A percentile compares a stretch with the other conserved stretches of the same genome.
phyloP scores from a whole-genome alignment of 1,284 basidiomycete genomes.

The Malassezia caprae region DNA sequence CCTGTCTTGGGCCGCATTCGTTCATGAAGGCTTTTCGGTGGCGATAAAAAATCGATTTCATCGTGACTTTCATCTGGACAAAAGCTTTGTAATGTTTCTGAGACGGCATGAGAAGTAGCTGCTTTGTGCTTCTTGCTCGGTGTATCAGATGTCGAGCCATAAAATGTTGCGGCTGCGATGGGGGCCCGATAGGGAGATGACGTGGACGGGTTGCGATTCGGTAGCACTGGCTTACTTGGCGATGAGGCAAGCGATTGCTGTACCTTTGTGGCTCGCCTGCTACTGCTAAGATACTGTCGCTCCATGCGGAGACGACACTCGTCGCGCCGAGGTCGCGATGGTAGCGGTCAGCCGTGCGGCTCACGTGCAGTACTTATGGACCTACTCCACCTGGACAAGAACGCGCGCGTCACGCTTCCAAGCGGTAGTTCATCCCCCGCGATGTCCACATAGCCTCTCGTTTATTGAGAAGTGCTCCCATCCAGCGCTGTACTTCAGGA shows the following conservation, averaged over 20 bases:
- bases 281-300: slow-evolving; percentile 7
- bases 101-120: neutral
- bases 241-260: neutral
- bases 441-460: slow-evolving; percentile 7
- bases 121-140: neutral
- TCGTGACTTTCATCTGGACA: slow-evolving; percentile 9
- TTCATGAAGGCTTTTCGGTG: neutral
- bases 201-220: neutral
- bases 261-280: neutral
- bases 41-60: slow-evolving; percentile 14
- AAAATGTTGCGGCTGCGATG: slow-evolving; percentile 9
- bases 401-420: neutral
- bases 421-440: slow-evolving; percentile 9
- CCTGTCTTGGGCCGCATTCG: slow-evolving; percentile 13
- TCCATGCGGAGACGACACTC: slow-evolving; percentile 8
- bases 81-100: neutral
- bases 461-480: slow-evolving; percentile 6
- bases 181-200: slow-evolving; percentile 14
- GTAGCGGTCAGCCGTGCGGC: neutral
- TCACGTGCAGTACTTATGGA: neutral
- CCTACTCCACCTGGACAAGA: neutral
- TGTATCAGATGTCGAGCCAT: neutral
- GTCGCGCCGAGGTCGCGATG: neutral
- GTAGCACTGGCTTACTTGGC: slow-evolving; percentile 5
- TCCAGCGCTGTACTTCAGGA: slow-evolving; percentile 28